These are phyloP conservation scores for Hortiboletus campestris DNA, from an alignment of 768 basidiomycete species.

Conservation along the genomic window DNA sequence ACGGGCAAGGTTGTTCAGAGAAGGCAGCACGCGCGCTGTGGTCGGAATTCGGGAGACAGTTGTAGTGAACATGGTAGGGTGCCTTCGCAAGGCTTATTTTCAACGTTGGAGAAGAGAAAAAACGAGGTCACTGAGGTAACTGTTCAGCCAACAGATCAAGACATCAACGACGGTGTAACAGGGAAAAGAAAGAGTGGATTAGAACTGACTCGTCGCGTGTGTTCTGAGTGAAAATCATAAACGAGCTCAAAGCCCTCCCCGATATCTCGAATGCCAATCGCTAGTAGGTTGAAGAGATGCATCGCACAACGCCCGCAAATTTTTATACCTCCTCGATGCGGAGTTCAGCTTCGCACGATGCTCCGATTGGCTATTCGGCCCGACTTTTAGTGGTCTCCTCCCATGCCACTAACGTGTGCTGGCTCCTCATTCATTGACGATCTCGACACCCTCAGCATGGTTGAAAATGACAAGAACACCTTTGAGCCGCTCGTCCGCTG, in stretches of 20 bases:
- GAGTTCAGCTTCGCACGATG: too few relatives aligned
- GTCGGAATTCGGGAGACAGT: slow-evolving; percentile 11
- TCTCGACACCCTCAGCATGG: too few relatives aligned
- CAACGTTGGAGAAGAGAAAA: slow-evolving; percentile 25
- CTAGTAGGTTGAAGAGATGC: neutral
- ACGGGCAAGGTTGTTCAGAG: slow-evolving; percentile 15
- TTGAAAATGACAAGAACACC: too few relatives aligned
- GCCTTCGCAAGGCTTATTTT: slow-evolving; percentile 1
- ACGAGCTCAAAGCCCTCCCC: slow-evolving; percentile 21
- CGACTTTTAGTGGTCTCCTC: too few relatives aligned
- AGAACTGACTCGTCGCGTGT: slow-evolving; percentile 36
- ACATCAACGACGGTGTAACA: neutral
- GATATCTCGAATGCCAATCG: neutral
- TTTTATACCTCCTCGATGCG: neutral
- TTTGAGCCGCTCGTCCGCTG: too few relatives aligned
- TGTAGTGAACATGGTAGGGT: slow-evolving; percentile 11
- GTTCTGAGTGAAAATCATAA: slow-evolving; percentile 33
- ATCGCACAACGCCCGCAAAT: neutral
- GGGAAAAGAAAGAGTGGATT: neutral
- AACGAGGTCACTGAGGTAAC: slow-evolving; percentile 33
- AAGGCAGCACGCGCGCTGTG: slow-evolving; percentile 11
- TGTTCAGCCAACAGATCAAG: neutral
- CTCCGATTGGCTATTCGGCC: too few relatives aligned
- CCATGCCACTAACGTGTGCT: too few relatives aligned
- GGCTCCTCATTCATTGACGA: too few relatives aligned